A percentile compares a stretch with the other conserved stretches of the same genome.
Evolutionary conservation across 768 basidiomycete genomes (phyloP).

Genomic region (Boletus sp.): DNA sequence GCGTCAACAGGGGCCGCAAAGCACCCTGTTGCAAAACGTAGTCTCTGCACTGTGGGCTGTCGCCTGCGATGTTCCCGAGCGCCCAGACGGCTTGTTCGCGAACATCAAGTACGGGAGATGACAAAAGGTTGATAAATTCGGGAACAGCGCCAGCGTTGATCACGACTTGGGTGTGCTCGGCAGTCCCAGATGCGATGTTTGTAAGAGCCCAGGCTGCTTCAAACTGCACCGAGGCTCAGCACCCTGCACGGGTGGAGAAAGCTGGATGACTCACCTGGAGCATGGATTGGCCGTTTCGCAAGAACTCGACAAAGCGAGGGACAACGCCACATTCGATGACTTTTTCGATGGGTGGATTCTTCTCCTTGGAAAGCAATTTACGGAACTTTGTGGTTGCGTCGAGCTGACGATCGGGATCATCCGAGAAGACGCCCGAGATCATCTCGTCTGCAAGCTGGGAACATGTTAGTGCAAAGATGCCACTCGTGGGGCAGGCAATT

Average conservation of each 20-base stretch:
- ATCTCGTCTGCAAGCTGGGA: conserved; percentile 82
- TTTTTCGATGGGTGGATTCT: conserved; percentile 98
- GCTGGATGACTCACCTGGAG: conserved; percentile 58
- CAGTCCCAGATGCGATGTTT: conserved; percentile 97
- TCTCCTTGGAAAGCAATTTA: conserved; percentile 98
- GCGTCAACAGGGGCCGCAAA: conserved; percentile 83
- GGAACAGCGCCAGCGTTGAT: conserved; percentile 94
- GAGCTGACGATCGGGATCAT: conserved; percentile 87
- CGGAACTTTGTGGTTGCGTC: conserved; percentile 99
- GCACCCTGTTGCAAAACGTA: conserved; percentile 95
- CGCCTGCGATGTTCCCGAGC: conserved; percentile 97
- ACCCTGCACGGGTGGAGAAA: conserved; percentile 4
- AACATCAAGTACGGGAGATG: conserved; percentile 93
- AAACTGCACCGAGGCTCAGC: conserved; percentile 51
- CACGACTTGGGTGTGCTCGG: conserved; percentile 97
- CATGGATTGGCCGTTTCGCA: conserved; percentile 77
- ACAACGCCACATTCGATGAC: conserved; percentile 98
- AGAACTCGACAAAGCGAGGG: conserved; percentile 94
- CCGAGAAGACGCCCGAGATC: conserved; percentile 90
- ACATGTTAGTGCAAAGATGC: conserved; percentile 8
- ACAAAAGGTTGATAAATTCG: conserved; percentile 94
- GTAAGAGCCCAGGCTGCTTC: conserved; percentile 98
- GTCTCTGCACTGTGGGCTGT: conserved; percentile 96
- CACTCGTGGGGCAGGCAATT: conserved; percentile 9
- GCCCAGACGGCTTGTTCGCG: conserved; percentile 99